Evolutionary conservation across 495 filamentous ascomycete species (phyloP).

Genomic region (Aspergillus bertholletiae): DNA sequence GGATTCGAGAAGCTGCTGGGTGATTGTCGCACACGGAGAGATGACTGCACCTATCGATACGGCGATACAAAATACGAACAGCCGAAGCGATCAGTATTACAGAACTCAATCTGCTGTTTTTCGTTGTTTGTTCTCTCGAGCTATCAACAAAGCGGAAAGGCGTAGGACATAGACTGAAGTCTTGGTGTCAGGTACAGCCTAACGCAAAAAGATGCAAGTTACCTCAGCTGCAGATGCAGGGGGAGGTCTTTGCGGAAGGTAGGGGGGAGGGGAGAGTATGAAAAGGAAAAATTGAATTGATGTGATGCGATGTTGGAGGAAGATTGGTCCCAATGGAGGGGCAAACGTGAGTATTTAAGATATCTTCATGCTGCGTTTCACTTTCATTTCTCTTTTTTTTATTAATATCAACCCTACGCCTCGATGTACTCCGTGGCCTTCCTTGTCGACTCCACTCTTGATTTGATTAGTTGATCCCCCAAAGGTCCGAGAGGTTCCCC

Average conservation of each 20-base stretch:
- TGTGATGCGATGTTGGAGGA: not conserved
- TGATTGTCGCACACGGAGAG: slow-evolving; percentile 8
- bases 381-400: not conserved
- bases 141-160: slow-evolving; percentile 12
- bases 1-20: not conserved
- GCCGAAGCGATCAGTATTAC: slow-evolving; percentile 11
- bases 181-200: not conserved
- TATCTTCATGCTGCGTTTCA: not conserved
- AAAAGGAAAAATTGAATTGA: not conserved
- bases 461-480: not conserved
- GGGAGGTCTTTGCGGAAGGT: not conserved
- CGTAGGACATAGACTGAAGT: slow-evolving; percentile 2
- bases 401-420: not conserved
- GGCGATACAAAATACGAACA: slow-evolving; percentile 15
- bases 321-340: not conserved
- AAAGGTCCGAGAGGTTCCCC: not conserved
- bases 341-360: slow-evolving; percentile 5
- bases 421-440: not conserved
- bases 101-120: slow-evolving; percentile 18
- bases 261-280: not conserved
- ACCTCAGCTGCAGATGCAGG: slow-evolving; percentile 1
- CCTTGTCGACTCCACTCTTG: not conserved
- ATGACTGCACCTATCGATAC: slow-evolving; percentile 9
- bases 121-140: slow-evolving; percentile 8
- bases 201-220: not conserved